Base-by-base conservation (phyloP, 2,329 filamentous ascomycete genomes). In the Arthrobotrys sphaeroides region DNA sequence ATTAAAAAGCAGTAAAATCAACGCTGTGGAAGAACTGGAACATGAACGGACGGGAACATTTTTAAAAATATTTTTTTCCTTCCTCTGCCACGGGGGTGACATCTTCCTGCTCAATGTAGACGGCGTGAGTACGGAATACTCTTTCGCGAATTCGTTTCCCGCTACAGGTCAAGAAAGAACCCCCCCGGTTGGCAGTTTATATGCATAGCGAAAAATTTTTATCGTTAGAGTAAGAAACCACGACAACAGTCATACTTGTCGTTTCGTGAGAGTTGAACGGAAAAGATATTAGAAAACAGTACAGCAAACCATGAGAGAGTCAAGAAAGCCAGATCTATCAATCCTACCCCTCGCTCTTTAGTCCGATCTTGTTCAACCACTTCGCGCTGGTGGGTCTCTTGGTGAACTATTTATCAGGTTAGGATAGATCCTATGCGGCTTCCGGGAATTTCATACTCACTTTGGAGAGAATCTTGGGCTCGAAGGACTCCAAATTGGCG, bases 401-500 rank as follows among this genome's bases (percentile, higher is more conserved):
- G 78, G 78, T 16, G 78, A 79, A 61, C 77, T 78, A 74, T 26
- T 53, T 65, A 36, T 38, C 69, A 22, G 12, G 24, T 72, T 57
- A 70, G 51, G 47, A 20, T 26, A 13, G 28, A 36, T 28, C 9
- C 20, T 5, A 45, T 28, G 6, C 5, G 13, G 6, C 1, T 22
- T 5, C n/a, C 4, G 9, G 6, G 26, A 13, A 18, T 20, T n/a
- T 51, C 26, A 47, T 49, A 78, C 78, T 77, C 80, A 81, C 80
- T 78, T 79, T 47, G 79, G 79, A 40, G 78, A 79, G 49, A 79
- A 80, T 12, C 64, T 76, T 16, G 79, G 79, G 55, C 73, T 73
- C 33, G 72, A 67, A 40, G 65, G 57, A 13, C 55, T 65, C 78
- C 81, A 83, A 72, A 83, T 83, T 36, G 82, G 82, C 60, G 83